A percentile compares a stretch with the other conserved stretches of the same genome.
These are phyloP conservation scores for Saccharomycopsis fibuligera DNA, from an alignment of 805 yeast species.

Conservation along the genomic window DNA sequence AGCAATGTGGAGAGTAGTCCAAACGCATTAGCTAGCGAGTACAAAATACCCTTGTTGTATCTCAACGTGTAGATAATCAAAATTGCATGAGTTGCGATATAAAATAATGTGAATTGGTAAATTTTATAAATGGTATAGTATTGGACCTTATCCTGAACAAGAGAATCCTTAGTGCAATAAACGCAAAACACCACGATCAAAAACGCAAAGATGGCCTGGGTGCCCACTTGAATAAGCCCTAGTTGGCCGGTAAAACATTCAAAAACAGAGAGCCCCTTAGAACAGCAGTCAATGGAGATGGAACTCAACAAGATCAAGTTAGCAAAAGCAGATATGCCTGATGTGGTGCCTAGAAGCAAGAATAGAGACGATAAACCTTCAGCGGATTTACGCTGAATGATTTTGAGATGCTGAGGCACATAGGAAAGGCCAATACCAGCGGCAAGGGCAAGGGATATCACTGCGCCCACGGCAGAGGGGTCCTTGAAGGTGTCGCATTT, in stretches of 20 bases:
- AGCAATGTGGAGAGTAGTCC: constrained; percentile 62
- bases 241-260: constrained; percentile 63
- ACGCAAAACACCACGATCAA: constrained; percentile 52
- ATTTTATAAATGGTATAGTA: constrained; percentile 35
- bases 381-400: constrained; percentile 51
- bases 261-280: constrained; percentile 35
- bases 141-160: constrained; percentile 41
- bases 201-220: constrained; percentile 55
- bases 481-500: background rate
- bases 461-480: constrained; percentile 46
- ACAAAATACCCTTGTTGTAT: constrained; percentile 22
- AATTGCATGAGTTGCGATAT: constrained; percentile 29
- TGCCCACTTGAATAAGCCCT: constrained; percentile 59
- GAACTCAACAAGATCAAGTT: constrained; percentile 59
- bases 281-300: constrained; percentile 59
- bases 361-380: constrained; percentile 76
- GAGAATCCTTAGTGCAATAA: constrained; percentile 37
- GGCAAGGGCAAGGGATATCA: constrained; percentile 47
- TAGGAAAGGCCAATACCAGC: constrained; percentile 66
- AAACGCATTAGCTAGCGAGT: constrained; percentile 45
- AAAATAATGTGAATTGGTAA: constrained; percentile 36
- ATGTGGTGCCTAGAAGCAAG: constrained; percentile 60
- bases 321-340: constrained; percentile 61
- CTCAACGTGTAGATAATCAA: constrained; percentile 30
- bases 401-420: constrained; percentile 65